phyloP scores from a whole-genome alignment of 768 basidiomycete genomes.

The Pisolithus sp. region DNA sequence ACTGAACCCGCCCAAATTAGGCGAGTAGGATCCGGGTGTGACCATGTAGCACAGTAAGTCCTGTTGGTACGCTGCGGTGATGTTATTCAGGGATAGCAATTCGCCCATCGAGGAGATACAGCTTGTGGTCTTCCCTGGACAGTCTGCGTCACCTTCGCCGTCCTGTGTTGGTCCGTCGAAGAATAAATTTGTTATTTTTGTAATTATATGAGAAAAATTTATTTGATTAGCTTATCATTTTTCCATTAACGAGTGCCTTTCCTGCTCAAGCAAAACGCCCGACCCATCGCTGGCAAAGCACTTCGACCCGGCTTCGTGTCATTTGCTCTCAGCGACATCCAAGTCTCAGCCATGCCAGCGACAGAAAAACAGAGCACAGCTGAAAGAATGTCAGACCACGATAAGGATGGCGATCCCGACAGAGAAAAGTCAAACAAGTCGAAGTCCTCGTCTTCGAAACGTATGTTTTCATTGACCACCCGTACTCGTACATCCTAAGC shows the following conservation, averaged over 20 bases:
- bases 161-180: not conserved
- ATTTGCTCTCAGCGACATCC: not conserved
- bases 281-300: not conserved
- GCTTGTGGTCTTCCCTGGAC: too few relatives aligned
- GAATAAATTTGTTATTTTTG: not conserved
- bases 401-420: constrained; percentile 21
- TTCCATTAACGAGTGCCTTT: constrained; percentile 7
- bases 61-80: too few relatives aligned
- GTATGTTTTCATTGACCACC: constrained; percentile 14
- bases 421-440: constrained; percentile 9
- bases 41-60: too few relatives aligned
- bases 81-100: too few relatives aligned
- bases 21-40: too few relatives aligned
- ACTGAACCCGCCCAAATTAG: too few relatives aligned
- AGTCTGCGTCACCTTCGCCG: not conserved
- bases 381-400: constrained; percentile 11
- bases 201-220: not conserved
- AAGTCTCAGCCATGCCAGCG: constrained; percentile 12
- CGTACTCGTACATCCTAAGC: not conserved
- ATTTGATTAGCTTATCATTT: not conserved
- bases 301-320: not conserved
- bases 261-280: not conserved
- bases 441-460: constrained; percentile 28
- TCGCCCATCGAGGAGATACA: too few relatives aligned
- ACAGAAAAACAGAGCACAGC: constrained; percentile 15